Percentiles rank a stretch among this genome's conserved stretches.
phyloP scores from a whole-genome alignment of 192 early-diverging fungal species.

The Umbelopsis ramanniana region DNA sequence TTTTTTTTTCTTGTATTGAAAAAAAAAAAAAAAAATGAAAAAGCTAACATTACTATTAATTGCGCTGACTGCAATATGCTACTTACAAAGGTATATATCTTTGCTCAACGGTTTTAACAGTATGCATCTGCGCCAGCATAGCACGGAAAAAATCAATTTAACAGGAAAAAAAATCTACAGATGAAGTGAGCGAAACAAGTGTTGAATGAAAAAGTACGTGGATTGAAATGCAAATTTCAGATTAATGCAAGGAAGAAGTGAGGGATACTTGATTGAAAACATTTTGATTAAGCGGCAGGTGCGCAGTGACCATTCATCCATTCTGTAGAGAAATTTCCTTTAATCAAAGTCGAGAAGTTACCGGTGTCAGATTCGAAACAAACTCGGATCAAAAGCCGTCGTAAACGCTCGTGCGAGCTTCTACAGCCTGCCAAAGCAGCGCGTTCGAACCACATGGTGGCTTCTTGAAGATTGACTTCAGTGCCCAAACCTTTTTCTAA shows the following conservation, averaged over 20 bases:
- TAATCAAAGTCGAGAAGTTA: background rate
- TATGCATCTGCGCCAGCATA: no score
- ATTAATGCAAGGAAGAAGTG: background rate
- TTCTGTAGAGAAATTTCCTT: background rate
- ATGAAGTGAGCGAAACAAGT: background rate
- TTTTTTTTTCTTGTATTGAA: background rate
- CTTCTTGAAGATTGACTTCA: constrained; percentile 31
- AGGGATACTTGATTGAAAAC: background rate
- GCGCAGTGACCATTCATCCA: constrained; percentile 48
- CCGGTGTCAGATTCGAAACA: constrained; percentile 30
- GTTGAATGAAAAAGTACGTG: background rate
- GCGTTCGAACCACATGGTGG: constrained; percentile 39
- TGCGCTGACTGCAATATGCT: no score
- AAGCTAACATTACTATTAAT: no score
- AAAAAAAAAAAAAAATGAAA: background rate
- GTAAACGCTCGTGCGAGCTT: constrained; percentile 52
- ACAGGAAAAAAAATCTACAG: constrained; percentile 5
- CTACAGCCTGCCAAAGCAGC: constrained; percentile 51
- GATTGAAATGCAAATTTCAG: background rate
- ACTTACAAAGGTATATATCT: no score
- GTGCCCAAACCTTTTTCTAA: constrained; percentile 52
- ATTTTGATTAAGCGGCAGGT: constrained; percentile 49
- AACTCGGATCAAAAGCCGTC: constrained; percentile 51
- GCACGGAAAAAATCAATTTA: background rate
- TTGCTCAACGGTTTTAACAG: no score